Evolutionary conservation across 164 flowering plant species (phyloP).

Genomic region (Dillenia suffruticosa): DNA sequence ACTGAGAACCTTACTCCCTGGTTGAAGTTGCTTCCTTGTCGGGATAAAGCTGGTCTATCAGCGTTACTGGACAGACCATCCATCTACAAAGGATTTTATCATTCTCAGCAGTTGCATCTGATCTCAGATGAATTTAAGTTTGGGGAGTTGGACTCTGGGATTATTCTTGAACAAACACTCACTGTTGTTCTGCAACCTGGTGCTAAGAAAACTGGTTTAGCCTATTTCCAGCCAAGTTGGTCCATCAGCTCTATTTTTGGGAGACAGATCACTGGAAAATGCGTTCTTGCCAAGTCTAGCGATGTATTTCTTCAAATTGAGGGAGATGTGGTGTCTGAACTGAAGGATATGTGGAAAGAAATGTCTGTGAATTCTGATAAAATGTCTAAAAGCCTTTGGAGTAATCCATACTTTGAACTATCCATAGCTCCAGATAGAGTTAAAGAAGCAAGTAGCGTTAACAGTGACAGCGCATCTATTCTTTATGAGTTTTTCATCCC

Average conservation of each 20-base stretch:
- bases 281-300: slow-evolving; percentile 82
- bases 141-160: slow-evolving; percentile 36
- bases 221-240: slow-evolving; percentile 71
- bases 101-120: slow-evolving; percentile 80
- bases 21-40: slow-evolving; percentile 97
- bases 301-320: slow-evolving; percentile 72
- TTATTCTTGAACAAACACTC: slow-evolving; percentile 74
- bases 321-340: slow-evolving; percentile 34
- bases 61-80: slow-evolving; percentile 86
- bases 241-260: slow-evolving; percentile 82
- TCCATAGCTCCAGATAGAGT: slow-evolving; percentile 53
- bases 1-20: slow-evolving; percentile 98
- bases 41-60: slow-evolving; percentile 92
- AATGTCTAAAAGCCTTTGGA: slow-evolving; percentile 23
- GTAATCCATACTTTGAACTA: slow-evolving; percentile 44
- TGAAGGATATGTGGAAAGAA: slow-evolving; percentile 25
- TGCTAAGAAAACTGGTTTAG: slow-evolving; percentile 13
- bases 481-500: slow-evolving; percentile 51
- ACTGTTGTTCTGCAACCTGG: slow-evolving; percentile 85
- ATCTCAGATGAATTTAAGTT: slow-evolving; percentile 38
- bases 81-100: slow-evolving; percentile 85
- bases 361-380: slow-evolving; percentile 9
- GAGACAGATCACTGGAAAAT: slow-evolving; percentile 47
- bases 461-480: slow-evolving; percentile 32
- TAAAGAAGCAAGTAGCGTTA: slow-evolving; percentile 31